Base-by-base conservation (phyloP, 2,329 filamentous ascomycete species). In the Ustulina deusta region DNA sequence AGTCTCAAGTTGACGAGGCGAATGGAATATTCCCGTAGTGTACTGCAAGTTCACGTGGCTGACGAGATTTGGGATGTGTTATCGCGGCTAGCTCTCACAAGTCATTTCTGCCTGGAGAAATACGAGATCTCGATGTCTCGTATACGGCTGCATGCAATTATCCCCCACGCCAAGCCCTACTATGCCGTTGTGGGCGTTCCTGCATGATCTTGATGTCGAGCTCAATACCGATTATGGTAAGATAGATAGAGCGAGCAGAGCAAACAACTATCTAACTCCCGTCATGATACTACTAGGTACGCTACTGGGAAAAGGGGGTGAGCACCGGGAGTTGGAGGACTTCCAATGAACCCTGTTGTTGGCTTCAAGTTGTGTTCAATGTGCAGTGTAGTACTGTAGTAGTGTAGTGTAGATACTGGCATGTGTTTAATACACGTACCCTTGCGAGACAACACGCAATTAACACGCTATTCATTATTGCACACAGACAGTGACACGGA, bases 91-190 rank as follows among this genome's bases (percentile, higher is more conserved):
- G 63, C 40, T 40, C 13, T 22, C 34, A 22, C 7, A 56, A 49
- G 49, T 38, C 49, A 40, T 34, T 32, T 56, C 54, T 58, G 48
- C 55, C 63, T 51, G 29, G 55, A 38, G 11, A 27, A 69, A 70
- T 70, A 70, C 69, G 69, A 70, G 69, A 56, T 71, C 25, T 44
- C 13, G n/a, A 65, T 20, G 34, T 62, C 64, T 64, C 65, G 60
- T 64, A 68, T 62, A 61, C 27, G 40, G 64, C 44, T 61, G 62
- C 65, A 66, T 70, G 68, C 63, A 64, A 55, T 46, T 64, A 57
- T 64, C 62, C 66, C 58, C 62, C 68, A 61, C 59, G 65, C 68
- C 65, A 69, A 70, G 68, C 34, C 51, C 46, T 54, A 42, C 51
- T 59, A 56, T 49, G 52, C 58, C 52, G 51, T 38, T 17, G 51